Evolutionary conservation across 768 basidiomycete genomes (phyloP).

Genomic region (Boletus sp.): DNA sequence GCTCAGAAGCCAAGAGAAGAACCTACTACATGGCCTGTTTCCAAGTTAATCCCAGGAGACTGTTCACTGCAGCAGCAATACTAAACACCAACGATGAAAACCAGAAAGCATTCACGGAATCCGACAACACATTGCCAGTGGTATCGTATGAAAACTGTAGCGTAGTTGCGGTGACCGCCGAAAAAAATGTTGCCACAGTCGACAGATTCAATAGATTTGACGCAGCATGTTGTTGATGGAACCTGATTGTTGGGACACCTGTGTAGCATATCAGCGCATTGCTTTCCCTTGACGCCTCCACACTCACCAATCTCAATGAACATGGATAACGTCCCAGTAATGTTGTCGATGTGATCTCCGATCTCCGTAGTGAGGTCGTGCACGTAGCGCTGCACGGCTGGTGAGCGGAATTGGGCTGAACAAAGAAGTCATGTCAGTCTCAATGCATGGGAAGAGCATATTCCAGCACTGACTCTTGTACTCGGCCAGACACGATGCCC

Average conservation of each 20-base stretch:
- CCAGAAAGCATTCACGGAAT: constrained; percentile 51
- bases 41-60: constrained; percentile 50
- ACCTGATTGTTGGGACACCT: constrained; percentile 55
- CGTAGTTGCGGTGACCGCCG: constrained; percentile 50
- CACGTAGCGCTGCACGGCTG: constrained; percentile 53
- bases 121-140: constrained; percentile 34
- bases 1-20: constrained; percentile 8
- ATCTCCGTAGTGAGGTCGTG: constrained; percentile 50
- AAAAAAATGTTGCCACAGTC: constrained; percentile 55
- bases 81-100: constrained; percentile 54
- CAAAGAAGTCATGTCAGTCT: constrained; percentile 7
- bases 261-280: constrained; percentile 27
- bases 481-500: constrained; percentile 48
- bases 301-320: constrained; percentile 53
- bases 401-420: constrained; percentile 48
- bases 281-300: constrained; percentile 13
- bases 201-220: constrained; percentile 47
- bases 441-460: neutral
- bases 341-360: constrained; percentile 52
- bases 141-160: constrained; percentile 44
- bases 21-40: constrained; percentile 57
- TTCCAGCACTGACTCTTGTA: constrained; percentile 40
- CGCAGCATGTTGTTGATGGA: constrained; percentile 51
- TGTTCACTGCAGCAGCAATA: constrained; percentile 52
- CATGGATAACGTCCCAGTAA: constrained; percentile 46